Evolutionary conservation across 2,329 filamentous ascomycete species (phyloP), one percentile per base, ranked within the genome.

Genomic region (Ilyonectria robusta): DNA sequence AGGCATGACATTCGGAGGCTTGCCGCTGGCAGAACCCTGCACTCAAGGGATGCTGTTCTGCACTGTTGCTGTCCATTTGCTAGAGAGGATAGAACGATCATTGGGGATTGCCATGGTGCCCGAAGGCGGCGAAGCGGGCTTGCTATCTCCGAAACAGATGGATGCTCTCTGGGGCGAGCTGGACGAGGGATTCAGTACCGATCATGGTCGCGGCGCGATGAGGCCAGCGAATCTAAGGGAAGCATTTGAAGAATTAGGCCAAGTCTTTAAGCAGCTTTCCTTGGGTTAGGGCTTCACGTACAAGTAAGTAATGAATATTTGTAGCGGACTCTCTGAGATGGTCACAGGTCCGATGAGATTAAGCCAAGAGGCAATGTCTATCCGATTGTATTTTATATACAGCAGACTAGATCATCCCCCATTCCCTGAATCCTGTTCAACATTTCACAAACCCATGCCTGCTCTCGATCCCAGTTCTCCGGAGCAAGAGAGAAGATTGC

Each of bases 381-480:
- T n/a, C n/a, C 6, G 15, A 9, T 17, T 42, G 5, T n/a, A 17
- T n/a, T n/a, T 56, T n/a, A 56, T 17, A 56, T 35, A 56, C 19
- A 56, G 50, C 46, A 44, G 5, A 54, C 54, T 21, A 63, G 46
- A 6, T 42, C 7, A 53, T 44, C 53, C 4, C 61, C 61, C 13
- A 53, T 64, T 11, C 26, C n/a, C 35, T 35, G n/a, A 11, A 64
- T 59, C 9, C 33, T 23, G n/a, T 15, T 17, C 11, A 64, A 31
- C 15, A 15, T 59, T 26, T 64, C 61, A 6, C 31, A 26, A n/a
- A 64, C 50, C 61, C 61, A 64, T 9, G 37, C n/a, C 35, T 9
- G 8, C 19, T 59, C 54, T 31, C 61, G 48, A 3, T 26, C 10
- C 47, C 48, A 59, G 31, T 59, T 37, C 3, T 21, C 46, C 7